Evolutionary conservation across 345 rosid genomes (phyloP).

Genomic region (Gossypium ekmanianum): DNA sequence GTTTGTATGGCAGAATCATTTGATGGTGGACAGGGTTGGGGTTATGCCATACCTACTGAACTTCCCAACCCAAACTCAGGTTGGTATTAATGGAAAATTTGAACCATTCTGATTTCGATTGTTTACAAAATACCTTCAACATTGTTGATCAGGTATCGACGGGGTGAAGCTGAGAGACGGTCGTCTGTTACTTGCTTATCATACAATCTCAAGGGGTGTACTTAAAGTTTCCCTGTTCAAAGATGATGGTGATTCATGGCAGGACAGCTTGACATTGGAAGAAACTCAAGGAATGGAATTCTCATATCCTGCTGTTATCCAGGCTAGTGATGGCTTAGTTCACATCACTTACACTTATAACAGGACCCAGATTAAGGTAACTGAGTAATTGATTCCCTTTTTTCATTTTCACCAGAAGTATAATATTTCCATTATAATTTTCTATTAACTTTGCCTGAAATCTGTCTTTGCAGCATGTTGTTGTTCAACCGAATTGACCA

Average conservation of each 20-base stretch:
- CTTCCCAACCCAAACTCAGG: slow-evolving; percentile 95
- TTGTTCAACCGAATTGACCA: slow-evolving; percentile 40
- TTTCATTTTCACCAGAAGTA: background rate
- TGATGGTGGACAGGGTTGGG: slow-evolving; percentile 73
- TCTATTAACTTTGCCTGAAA: background rate
- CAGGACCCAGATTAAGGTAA: slow-evolving; percentile 84
- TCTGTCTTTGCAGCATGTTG: slow-evolving; percentile 45
- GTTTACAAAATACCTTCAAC: background rate
- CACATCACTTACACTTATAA: slow-evolving; percentile 88
- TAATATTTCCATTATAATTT: background rate
- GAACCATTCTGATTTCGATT: background rate
- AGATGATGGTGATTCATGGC: slow-evolving; percentile 80
- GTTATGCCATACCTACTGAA: slow-evolving; percentile 58
- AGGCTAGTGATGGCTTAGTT: slow-evolving; percentile 66
- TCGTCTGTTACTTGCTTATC: slow-evolving; percentile 66
- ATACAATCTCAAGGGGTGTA: slow-evolving; percentile 71
- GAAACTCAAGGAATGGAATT: slow-evolving; percentile 72
- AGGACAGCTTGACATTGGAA: slow-evolving; percentile 58
- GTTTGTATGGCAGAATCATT: slow-evolving; percentile 73
- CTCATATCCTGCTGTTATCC: slow-evolving; percentile 83
- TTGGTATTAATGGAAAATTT: slow-evolving; percentile 16
- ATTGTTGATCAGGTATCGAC: slow-evolving; percentile 55
- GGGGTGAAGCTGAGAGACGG: slow-evolving; percentile 77
- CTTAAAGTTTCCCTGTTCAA: slow-evolving; percentile 70
- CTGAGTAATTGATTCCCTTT: slow-evolving; percentile 26